phyloP scores from a whole-genome alignment of 2,329 filamentous ascomycete genomes.

The Colletotrichum kahawae region DNA sequence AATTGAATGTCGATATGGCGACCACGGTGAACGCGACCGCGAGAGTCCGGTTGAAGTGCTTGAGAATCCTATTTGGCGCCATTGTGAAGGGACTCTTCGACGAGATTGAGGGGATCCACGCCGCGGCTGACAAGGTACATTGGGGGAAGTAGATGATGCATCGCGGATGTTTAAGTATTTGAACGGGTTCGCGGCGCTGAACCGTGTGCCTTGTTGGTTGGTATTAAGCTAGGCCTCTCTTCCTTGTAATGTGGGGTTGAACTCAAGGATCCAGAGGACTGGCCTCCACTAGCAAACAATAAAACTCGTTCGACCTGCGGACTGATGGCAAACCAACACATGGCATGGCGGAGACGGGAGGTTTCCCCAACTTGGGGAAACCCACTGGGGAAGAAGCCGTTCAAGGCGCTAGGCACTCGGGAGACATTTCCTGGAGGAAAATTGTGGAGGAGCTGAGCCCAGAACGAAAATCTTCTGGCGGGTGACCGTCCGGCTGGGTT shows the following conservation, averaged over 20 bases:
- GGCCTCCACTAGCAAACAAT: neutral
- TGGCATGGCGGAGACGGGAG: neutral
- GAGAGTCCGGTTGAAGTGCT: slow-evolving; percentile 18
- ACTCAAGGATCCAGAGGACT: neutral
- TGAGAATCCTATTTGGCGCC: slow-evolving; percentile 9
- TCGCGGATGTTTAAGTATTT: neutral
- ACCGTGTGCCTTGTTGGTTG: neutral
- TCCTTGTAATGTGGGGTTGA: slow-evolving; percentile 2
- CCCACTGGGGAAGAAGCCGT: neutral
- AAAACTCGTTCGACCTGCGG: neutral
- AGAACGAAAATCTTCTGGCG: neutral
- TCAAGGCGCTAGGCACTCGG: neutral
- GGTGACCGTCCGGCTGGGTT: neutral
- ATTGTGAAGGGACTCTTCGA: neutral
- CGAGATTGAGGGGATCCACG: neutral
- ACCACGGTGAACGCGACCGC: slow-evolving; percentile 29
- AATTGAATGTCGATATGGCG: slow-evolving; percentile 41
- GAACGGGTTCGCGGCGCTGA: neutral
- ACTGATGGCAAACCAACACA: neutral
- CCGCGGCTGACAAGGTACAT: neutral
- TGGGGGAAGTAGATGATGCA: neutral
- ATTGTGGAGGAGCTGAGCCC: neutral
- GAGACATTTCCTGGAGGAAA: neutral
- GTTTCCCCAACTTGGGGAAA: neutral
- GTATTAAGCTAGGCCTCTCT: neutral